Percentiles rank a stretch among this genome's conserved stretches.
phyloP scores from a whole-genome alignment of 495 filamentous ascomycete species.

The Neurospora hispaniola region DNA sequence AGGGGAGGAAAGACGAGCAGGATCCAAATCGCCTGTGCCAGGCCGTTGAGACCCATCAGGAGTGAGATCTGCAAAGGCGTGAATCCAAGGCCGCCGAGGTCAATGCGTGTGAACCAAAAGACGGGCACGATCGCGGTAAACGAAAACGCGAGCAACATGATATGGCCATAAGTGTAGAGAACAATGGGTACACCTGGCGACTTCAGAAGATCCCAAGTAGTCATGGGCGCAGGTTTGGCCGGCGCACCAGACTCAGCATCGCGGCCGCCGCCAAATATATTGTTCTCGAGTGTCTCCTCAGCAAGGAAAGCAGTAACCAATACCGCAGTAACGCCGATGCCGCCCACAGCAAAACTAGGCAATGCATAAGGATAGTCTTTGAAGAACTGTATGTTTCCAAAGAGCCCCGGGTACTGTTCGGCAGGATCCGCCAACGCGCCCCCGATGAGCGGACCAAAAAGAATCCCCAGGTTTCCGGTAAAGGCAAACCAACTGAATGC shows the following conservation, averaged over 20 bases:
- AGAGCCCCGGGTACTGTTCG: constrained; percentile 42
- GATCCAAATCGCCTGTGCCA: constrained; percentile 54
- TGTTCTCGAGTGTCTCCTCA: constrained; percentile 41
- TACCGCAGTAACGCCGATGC: constrained; percentile 39
- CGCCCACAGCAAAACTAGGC: constrained; percentile 42
- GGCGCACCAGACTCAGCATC: constrained; percentile 15
- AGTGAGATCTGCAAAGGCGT: constrained; percentile 45
- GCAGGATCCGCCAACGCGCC: constrained; percentile 53
- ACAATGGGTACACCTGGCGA: constrained; percentile 51
- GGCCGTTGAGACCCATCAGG: constrained; percentile 46
- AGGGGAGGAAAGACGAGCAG: constrained; percentile 52
- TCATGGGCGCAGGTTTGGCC: constrained; percentile 18
- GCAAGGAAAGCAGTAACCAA: constrained; percentile 38
- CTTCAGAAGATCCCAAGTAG: constrained; percentile 46
- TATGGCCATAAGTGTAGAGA: constrained; percentile 48
- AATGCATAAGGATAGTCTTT: constrained; percentile 54
- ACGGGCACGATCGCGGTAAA: constrained; percentile 57
- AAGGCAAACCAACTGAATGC: constrained; percentile 68
- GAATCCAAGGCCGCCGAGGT: constrained; percentile 53
- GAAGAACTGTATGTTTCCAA: constrained; percentile 46
- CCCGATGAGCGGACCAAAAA: constrained; percentile 55
- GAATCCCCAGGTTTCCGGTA: constrained; percentile 55
- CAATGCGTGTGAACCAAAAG: constrained; percentile 47
- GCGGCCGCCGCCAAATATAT: background rate
- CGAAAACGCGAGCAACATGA: constrained; percentile 50